Evolutionary conservation across 805 yeast species (phyloP).

Genomic region (Ogataea trehalophila): DNA sequence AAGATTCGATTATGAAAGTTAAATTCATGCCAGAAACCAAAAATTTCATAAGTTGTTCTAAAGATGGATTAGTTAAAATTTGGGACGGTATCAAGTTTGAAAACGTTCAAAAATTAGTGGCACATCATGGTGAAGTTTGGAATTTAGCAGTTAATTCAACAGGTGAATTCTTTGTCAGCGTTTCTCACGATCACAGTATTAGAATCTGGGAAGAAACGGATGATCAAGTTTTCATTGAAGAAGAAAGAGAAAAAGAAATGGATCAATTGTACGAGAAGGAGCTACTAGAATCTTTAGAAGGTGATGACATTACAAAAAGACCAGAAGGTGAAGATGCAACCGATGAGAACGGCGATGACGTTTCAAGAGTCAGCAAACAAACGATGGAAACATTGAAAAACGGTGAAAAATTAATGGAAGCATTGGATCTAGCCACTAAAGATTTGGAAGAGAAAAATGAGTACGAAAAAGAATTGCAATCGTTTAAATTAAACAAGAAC

Average conservation of each 20-base stretch:
- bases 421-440: conserved; percentile 73
- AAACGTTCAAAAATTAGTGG: conserved; percentile 79
- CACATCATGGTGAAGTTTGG: conserved; percentile 95
- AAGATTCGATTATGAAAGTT: conserved; percentile 90
- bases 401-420: conserved; percentile 90
- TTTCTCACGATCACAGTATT: conserved; percentile 90
- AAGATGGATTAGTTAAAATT: conserved; percentile 84
- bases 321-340: conserved; percentile 28
- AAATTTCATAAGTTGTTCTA: conserved; percentile 83
- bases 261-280: conserved; percentile 89
- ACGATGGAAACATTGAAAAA: conserved; percentile 90
- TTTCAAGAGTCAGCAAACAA: conserved; percentile 67
- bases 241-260: conserved; percentile 92
- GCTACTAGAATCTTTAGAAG: conserved; percentile 67
- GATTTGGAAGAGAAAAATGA: conserved; percentile 58
- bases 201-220: conserved; percentile 92
- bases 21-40: conserved; percentile 80
- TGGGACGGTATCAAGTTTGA: conserved; percentile 99
- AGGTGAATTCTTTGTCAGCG: conserved; percentile 70
- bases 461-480: conserved; percentile 38
- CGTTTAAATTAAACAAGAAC: conserved; percentile 36
- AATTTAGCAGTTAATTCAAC: conserved; percentile 69
- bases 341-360: conserved; percentile 47
- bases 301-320: conserved; percentile 36
- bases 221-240: conserved; percentile 94